Evolutionary conservation across 169 alveolate species (phyloP), one percentile per base, ranked within the genome.

Genomic region (Plasmodium relictum): DNA sequence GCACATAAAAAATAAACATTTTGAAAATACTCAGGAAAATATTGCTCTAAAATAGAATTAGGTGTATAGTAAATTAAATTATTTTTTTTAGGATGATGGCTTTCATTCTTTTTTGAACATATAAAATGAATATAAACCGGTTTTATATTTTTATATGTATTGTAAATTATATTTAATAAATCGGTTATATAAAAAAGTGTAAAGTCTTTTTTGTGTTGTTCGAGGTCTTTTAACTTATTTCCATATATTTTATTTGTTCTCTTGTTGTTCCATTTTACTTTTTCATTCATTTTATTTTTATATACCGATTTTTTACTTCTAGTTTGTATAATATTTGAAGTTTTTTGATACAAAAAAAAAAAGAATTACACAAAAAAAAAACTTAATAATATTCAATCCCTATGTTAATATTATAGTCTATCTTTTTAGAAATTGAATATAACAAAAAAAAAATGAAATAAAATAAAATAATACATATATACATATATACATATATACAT

Each of bases 1-100:
- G 88, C 88, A 48, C 88, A 73, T 26, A 73, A 50, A 45, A 73
- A 73, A 45, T 73, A 62, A 61, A 73, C 88, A 62, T 73, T 41
- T 1, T 73, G 69, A 56, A 73, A 73, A 24, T 56, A 12, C 3
- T 73, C 88, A 1, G 88, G 88, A 63, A 73, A 73, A 31, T 73
- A 58, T 16, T 73, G 88, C 41, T 73, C 88, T 48, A 73, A 45
- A 18, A 73, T 63, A n/a, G 88, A 73, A 45, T 59, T 73, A 22
- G 88, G 88, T 2, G 88, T 73, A 58, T 73, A 73, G 14, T 73
- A 58, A 24, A 73, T 16, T 42, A 68, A 68, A 42, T 22, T 18
- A 12, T 45, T 58, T 56, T 73, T 45, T n/a, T 68, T n/a, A 8
- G 18, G 18, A 44, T 68, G 12, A 9, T 56, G 26, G 24, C 14